A percentile compares a stretch with the other conserved stretches of the same genome.
Evolutionary conservation across 805 yeast species (phyloP).

Genomic region (Wickerhamiella domercqiae): DNA sequence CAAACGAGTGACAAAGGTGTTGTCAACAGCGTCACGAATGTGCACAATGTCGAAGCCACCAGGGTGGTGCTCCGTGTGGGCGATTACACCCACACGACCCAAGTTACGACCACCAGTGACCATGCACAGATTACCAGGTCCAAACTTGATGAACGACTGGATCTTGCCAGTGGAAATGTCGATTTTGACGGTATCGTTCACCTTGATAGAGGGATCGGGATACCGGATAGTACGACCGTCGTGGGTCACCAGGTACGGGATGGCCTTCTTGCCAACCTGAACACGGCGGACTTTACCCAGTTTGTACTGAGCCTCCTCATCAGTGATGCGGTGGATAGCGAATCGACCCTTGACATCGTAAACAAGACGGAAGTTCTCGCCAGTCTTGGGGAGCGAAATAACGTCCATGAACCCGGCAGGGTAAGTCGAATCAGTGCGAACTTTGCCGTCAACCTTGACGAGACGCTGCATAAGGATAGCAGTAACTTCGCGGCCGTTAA

Average conservation of each 20-base stretch:
- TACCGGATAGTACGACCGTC: conserved; percentile 99
- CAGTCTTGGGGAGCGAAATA: conserved; percentile 91
- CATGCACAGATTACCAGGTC: conserved; percentile 82
- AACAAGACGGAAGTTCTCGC: conserved; percentile 97
- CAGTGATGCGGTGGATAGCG: conserved; percentile 98
- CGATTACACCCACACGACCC: conserved; percentile 94
- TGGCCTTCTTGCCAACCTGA: conserved; percentile 95
- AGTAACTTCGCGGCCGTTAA: conserved; percentile 97
- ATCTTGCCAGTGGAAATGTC: conserved; percentile 94
- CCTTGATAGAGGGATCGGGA: conserved; percentile 96
- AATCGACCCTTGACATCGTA: conserved; percentile 98
- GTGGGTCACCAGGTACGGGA: conserved; percentile 97
- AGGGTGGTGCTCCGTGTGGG: conserved; percentile 94
- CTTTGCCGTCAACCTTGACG: conserved; percentile 97
- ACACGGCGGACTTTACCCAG: conserved; percentile 97
- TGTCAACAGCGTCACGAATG: conserved; percentile 88
- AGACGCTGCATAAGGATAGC: conserved; percentile 97
- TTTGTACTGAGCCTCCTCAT: conserved; percentile 97
- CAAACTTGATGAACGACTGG: conserved; percentile 76
- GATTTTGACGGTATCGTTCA: conserved; percentile 95
- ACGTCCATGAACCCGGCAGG: conserved; percentile 99
- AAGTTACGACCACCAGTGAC: conserved; percentile 97
- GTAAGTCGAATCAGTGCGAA: conserved; percentile 96
- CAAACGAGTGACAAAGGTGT: conserved; percentile 90
- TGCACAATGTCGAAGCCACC: conserved; percentile 97